Percentiles rank a stretch among this genome's conserved stretches.
Evolutionary conservation across 176 grass and related monocot genomes (phyloP).

Genomic region (Eremochloa ophiuroides): DNA sequence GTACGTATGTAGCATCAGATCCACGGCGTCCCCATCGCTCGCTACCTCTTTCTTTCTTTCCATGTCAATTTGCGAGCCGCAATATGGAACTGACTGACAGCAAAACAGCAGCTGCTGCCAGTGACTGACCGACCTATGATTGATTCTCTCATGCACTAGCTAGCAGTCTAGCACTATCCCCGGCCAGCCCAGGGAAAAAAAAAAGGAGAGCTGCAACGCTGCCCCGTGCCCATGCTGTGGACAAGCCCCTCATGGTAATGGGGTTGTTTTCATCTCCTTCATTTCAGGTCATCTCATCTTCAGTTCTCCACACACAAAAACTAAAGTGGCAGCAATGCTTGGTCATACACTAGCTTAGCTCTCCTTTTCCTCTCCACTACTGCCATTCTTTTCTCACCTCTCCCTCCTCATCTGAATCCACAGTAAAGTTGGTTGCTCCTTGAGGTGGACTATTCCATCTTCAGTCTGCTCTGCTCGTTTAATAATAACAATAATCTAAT

Average conservation of each 20-base stretch:
- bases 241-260: background rate
- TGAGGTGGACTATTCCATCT: background rate
- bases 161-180: background rate
- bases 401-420: conserved; percentile 14
- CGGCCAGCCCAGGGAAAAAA: too few species aligned
- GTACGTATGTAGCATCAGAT: conserved; percentile 31
- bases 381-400: conserved; percentile 38
- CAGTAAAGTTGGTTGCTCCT: background rate
- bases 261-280: background rate
- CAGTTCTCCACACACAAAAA: background rate
- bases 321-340: background rate
- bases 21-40: background rate
- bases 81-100: background rate
- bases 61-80: too few species aligned
- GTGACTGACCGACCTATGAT: background rate
- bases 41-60: too few species aligned
- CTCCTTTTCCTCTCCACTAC: conserved; percentile 6
- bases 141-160: conserved; percentile 46
- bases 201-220: background rate
- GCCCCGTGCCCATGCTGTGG: background rate
- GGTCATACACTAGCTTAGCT: background rate
- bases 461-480: background rate
- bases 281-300: conserved; percentile 19
- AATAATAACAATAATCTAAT: background rate
- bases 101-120: background rate